Percentiles rank a stretch among this genome's conserved stretches.
phyloP scores from a whole-genome alignment of 2,329 filamentous ascomycete species.

The Botrytis tulipae region DNA sequence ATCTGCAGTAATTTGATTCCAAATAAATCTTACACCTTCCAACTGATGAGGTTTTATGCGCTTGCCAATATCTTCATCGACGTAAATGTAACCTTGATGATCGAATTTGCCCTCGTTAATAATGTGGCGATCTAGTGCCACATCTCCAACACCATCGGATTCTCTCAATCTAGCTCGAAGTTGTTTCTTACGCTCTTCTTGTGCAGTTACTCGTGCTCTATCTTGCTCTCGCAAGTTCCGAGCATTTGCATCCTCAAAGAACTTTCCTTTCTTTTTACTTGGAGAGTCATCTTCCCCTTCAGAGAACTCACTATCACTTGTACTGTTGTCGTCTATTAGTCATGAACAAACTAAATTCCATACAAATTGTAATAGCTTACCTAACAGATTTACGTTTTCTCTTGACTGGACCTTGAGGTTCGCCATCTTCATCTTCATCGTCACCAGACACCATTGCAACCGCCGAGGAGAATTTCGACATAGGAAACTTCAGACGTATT shows the following conservation, averaged over 20 bases:
- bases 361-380: slow-evolving; percentile 21
- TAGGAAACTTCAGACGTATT: neutral
- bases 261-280: slow-evolving; percentile 40
- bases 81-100: slow-evolving; percentile 58
- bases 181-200: slow-evolving; percentile 51
- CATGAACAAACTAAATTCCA: neutral
- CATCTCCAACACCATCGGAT: slow-evolving; percentile 46
- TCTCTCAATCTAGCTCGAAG: slow-evolving; percentile 48
- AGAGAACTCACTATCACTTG: slow-evolving; percentile 5
- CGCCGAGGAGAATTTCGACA: neutral
- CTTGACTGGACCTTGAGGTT: slow-evolving; percentile 43
- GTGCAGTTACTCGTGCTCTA: slow-evolving; percentile 51
- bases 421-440: slow-evolving; percentile 34
- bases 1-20: slow-evolving; percentile 67
- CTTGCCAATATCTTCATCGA: slow-evolving; percentile 61
- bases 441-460: slow-evolving; percentile 7
- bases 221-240: slow-evolving; percentile 55
- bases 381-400: slow-evolving; percentile 32
- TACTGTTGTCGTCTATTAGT: neutral
- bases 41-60: slow-evolving; percentile 79
- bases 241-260: slow-evolving; percentile 47
- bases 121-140: slow-evolving; percentile 50
- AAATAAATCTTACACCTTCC: slow-evolving; percentile 80
- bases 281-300: slow-evolving; percentile 15
- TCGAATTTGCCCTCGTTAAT: slow-evolving; percentile 66